Evolutionary conservation across 208 protist species (phyloP).

Genomic region (Polymyxa betae): DNA sequence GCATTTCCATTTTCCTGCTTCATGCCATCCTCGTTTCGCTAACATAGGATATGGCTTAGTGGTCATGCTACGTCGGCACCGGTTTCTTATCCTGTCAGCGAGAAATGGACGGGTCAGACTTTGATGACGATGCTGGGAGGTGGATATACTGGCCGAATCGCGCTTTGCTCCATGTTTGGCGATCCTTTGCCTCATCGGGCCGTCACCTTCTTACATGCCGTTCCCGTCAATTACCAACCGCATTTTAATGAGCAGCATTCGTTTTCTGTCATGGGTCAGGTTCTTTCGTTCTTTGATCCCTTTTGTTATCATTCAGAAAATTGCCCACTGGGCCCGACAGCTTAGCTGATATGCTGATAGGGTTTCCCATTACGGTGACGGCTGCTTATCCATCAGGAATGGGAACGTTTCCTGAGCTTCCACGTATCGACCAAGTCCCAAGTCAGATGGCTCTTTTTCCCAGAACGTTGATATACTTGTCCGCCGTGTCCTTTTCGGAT

Average conservation of each 20-base stretch:
- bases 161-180: not conserved
- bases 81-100: not conserved
- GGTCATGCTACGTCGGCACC: slow-evolving; percentile 1
- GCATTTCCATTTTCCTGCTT: not conserved
- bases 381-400: not conserved
- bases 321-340: not conserved
- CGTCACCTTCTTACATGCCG: slow-evolving; percentile 18
- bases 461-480: not conserved
- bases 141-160: slow-evolving; percentile 29
- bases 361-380: slow-evolving; percentile 14
- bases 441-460: slow-evolving; percentile 9
- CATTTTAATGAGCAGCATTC: slow-evolving; percentile 50
- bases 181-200: slow-evolving; percentile 13
- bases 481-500: not conserved
- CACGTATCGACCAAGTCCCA: not conserved
- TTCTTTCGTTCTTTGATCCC: not conserved
- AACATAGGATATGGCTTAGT: not conserved
- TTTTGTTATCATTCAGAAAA: not conserved
- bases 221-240: slow-evolving; percentile 8
- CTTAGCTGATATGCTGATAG: not conserved
- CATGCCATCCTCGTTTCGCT: not conserved
- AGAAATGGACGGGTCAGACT: slow-evolving; percentile 20
- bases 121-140: slow-evolving; percentile 6
- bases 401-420: slow-evolving; percentile 14
- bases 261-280: slow-evolving; percentile 10